Base-by-base conservation (phyloP, 1,139 yeast species). In the Geotrichum carabidarum region DNA sequence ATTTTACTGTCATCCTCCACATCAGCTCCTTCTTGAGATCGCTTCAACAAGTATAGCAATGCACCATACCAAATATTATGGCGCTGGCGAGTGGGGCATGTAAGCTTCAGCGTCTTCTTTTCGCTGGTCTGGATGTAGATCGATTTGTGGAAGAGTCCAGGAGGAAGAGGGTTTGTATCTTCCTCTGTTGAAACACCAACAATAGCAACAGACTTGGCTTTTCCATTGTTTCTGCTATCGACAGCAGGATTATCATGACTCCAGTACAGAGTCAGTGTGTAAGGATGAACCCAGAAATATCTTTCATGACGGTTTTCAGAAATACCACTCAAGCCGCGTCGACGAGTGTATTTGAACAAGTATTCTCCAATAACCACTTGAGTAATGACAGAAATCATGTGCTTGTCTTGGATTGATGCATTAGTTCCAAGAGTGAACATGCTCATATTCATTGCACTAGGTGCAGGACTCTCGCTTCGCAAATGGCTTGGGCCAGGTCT, bases 261-360 rank as follows among this genome's bases (percentile, higher is more conserved):
- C 99, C 99, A 93, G 69, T 89, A 91, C 55, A 93, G 76, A 0
- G 96, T 88, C 73, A 89, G 73, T 2, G 95, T 85, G 69, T 90
- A 91, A 7, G 99, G 99, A 71, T 93, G 96, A 43, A 93, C 83
- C 98, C 98, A 93, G 78, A 93, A 93, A 71, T 83, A 93, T 60
- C 98, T 78, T 67, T 86, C 94, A 66, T 93, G 99, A 57, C 98
- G 80, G 52, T 80, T 80, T 57, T 86, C 93, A 0, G 94, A 80
- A 44, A 89, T 79, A 0, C 89, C 81, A 52, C 86, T 80, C 55
- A 88, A 77, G 12, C 89, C 86, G 9, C 94, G 88, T 58, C 83
- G 80, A 52, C 95, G 83, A 69, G 85, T 88, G 68, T 93, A 91
- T 69, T 93, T 93, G 79, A 80, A 85, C 59, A 90, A 74, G 62